phyloP scores from a whole-genome alignment of 495 filamentous ascomycete genomes.

The Neurospora intermedia region DNA sequence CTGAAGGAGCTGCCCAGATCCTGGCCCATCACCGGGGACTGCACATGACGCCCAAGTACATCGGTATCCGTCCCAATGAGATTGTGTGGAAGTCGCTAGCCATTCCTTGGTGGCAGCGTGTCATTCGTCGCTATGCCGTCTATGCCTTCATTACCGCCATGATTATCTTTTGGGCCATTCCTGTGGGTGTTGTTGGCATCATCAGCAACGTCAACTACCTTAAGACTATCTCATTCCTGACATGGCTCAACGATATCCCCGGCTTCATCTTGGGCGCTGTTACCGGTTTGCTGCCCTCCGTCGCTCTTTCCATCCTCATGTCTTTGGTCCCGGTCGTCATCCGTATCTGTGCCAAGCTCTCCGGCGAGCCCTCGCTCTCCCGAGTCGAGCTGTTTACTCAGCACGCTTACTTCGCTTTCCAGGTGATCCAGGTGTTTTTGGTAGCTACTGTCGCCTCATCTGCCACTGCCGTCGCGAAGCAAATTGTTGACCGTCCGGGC shows the following conservation, averaged over 20 bases:
- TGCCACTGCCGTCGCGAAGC: slow-evolving; percentile 51
- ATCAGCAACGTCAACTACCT: slow-evolving; percentile 79
- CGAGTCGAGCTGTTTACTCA: slow-evolving; percentile 69
- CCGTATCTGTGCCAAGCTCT: slow-evolving; percentile 58
- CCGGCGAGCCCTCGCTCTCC: slow-evolving; percentile 60
- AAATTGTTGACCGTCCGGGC: slow-evolving; percentile 54
- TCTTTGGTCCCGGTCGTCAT: slow-evolving; percentile 81
- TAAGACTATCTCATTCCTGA: slow-evolving; percentile 51
- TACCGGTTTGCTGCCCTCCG: slow-evolving; percentile 70
- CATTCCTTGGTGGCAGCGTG: slow-evolving; percentile 79
- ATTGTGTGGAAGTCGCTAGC: slow-evolving; percentile 82
- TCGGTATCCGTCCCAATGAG: slow-evolving; percentile 75
- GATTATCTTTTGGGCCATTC: slow-evolving; percentile 95
- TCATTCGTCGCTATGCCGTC: slow-evolving; percentile 61
- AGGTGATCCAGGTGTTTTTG: slow-evolving; percentile 87
- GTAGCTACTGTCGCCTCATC: slow-evolving; percentile 71
- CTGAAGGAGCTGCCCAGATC: slow-evolving; percentile 77
- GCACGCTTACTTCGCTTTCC: slow-evolving; percentile 77
- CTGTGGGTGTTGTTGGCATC: slow-evolving; percentile 72
- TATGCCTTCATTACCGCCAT: slow-evolving; percentile 61
- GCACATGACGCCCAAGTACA: slow-evolving; percentile 86
- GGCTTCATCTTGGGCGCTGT: slow-evolving; percentile 64
- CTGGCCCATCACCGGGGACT: slow-evolving; percentile 81
- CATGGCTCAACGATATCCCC: slow-evolving; percentile 67
- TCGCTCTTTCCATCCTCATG: slow-evolving; percentile 79